Evolutionary conservation across 2,329 filamentous ascomycete genomes (phyloP), one percentile per base, ranked within the genome.

Genomic region (Penicillium sp.): DNA sequence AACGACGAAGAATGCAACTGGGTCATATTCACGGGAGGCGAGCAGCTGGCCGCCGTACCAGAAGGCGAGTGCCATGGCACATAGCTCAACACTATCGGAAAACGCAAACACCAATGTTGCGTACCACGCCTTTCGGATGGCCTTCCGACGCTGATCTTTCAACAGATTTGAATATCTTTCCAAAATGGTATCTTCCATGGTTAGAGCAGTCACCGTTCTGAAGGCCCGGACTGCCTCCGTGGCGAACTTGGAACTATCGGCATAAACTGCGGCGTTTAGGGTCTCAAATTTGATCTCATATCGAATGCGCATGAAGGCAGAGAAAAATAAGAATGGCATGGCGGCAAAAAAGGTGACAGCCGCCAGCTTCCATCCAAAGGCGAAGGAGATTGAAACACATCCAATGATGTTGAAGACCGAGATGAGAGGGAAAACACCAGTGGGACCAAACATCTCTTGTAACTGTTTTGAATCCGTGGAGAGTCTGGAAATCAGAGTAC

Each of bases 341-440:
- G 79, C 77, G 2, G 89, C 84, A 64, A 85, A 88, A 9, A 86
- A 76, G 0, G 84, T 82, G 0, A 93, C 86, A 0, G 91, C 75
- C 0, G 87, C 85, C 9, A 93, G 79, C 70, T 91, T 93, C 90
- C 90, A 93, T 1, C 88, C 87, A 69, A 88, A 91, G 4, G 82
- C 78, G 66, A 90, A 91, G 1, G 87, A 81, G 51, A 93, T 88
- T 43, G 82, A 77, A 15, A 90, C 74, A 8, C 84, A 85, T 0
- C 88, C 89, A 9, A 85, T 66, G 3, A 93, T 73, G 49, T 84
- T 88, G 69, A 90, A 87, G 23, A 88, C 68, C 9, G 87, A 85
- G 21, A 87, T 83, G 62, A 89, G 80, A 2, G 85, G 78, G 48
- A 81, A 72, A 8, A 71, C 72, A 21, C 77, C 68, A 33, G 80